A percentile compares a stretch with the other conserved stretches of the same genome.
phyloP scores from a whole-genome alignment of 1,139 yeast genomes.

The Blastobotrys elegans region DNA sequence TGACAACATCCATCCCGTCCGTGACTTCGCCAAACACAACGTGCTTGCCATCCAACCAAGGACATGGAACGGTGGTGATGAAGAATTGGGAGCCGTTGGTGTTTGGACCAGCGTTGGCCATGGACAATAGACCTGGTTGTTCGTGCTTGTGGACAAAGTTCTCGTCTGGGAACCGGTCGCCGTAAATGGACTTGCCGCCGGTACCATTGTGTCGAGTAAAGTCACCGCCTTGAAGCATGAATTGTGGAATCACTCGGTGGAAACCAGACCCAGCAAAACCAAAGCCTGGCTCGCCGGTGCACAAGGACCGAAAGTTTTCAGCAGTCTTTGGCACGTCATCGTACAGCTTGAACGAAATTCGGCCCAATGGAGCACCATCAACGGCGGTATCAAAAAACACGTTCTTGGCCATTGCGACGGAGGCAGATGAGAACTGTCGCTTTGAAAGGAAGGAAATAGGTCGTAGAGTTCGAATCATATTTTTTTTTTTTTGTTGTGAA shows the following conservation, averaged over 20 bases:
- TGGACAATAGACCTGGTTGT: conserved; percentile 91
- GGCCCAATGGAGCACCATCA: conserved; percentile 58
- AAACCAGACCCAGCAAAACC: conserved; percentile 88
- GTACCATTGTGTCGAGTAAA: conserved; percentile 72
- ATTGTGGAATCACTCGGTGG: conserved; percentile 98
- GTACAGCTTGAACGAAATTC: conserved; percentile 80
- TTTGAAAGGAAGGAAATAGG: conserved; percentile 8
- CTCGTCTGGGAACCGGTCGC: conserved; percentile 92
- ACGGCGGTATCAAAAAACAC: conserved; percentile 78
- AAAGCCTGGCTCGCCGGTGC: conserved; percentile 96
- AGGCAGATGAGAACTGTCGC: conserved; percentile 13
- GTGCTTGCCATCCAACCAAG: conserved; percentile 99
- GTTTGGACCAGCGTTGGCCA: conserved; percentile 99
- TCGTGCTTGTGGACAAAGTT: conserved; percentile 82
- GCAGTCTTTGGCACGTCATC: conserved; percentile 96
- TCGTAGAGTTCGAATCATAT: conserved; percentile 3
- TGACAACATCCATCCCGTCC: conserved; percentile 87
- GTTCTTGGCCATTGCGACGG: conserved; percentile 37
- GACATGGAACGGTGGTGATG: conserved; percentile 91
- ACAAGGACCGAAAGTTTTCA: conserved; percentile 95
- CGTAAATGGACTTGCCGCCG: conserved; percentile 99
- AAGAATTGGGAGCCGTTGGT: conserved; percentile 99
- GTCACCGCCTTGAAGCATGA: conserved; percentile 99
- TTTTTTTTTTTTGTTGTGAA: neutral
- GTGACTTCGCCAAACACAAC: conserved; percentile 97